Evolutionary conservation across 2,329 filamentous ascomycete genomes (phyloP).

Genomic region (Boeremia exigua): DNA sequence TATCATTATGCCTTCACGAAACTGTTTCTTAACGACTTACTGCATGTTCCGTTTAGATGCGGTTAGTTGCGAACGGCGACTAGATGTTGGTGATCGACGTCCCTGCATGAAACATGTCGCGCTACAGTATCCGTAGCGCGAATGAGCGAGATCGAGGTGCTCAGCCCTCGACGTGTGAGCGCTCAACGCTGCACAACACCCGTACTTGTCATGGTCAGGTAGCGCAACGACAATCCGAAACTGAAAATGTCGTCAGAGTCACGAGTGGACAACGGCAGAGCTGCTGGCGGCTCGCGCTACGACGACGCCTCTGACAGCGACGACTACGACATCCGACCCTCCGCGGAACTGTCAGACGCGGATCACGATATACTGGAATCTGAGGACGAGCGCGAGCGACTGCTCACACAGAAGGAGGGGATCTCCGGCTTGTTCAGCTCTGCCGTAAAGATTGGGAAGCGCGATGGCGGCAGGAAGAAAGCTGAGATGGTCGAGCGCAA

Average conservation of each 20-base stretch:
- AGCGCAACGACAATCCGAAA: neutral
- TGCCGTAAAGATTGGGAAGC: conserved; percentile 39
- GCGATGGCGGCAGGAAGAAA: conserved; percentile 22
- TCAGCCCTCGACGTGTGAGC: conserved; percentile 12
- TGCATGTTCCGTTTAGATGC: no score
- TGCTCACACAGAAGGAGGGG: conserved; percentile 45
- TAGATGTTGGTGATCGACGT: conserved; percentile 6
- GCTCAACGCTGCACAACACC: conserved; percentile 9
- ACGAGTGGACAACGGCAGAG: conserved; percentile 22
- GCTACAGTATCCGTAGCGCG: conserved; percentile 15
- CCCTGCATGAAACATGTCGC: conserved; percentile 20
- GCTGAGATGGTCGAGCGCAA: conserved; percentile 43
- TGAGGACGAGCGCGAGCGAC: conserved; percentile 55
- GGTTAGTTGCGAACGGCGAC: neutral
- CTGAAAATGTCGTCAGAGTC: conserved; percentile 30
- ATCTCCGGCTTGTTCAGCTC: conserved; percentile 40
- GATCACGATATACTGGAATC: conserved; percentile 52
- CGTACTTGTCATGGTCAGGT: neutral
- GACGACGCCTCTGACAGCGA: conserved; percentile 42
- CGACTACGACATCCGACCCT: conserved; percentile 41
- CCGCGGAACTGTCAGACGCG: conserved; percentile 41
- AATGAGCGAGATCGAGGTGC: conserved; percentile 15
- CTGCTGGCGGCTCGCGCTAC: conserved; percentile 41
- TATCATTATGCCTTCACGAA: no score
- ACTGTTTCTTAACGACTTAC: no score